A percentile compares a stretch with the other conserved stretches of the same genome.
phyloP scores from a whole-genome alignment of 2,329 filamentous ascomycete genomes.

The Hortaea sp. region DNA sequence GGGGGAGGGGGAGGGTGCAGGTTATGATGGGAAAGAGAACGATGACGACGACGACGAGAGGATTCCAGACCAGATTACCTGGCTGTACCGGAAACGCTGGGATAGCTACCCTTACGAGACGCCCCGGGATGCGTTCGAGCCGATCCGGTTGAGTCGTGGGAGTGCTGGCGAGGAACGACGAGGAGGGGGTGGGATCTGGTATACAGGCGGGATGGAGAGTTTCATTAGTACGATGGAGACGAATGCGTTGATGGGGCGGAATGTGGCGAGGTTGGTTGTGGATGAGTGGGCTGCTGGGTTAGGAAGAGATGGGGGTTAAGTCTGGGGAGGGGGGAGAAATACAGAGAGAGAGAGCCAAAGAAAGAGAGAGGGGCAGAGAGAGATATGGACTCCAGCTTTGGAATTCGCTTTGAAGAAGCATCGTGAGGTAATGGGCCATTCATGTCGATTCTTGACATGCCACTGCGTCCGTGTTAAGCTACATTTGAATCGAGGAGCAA shows the following conservation, averaged over 20 bases:
- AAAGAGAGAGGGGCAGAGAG: too few relatives aligned
- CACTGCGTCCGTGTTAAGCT: too few relatives aligned
- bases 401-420: too few relatives aligned
- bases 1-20: constrained; percentile 11
- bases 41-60: too few relatives aligned
- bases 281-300: constrained; percentile 28
- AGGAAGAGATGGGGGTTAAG: background rate
- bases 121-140: constrained; percentile 62
- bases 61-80: constrained; percentile 44
- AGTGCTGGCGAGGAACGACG: too few relatives aligned
- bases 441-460: too few relatives aligned
- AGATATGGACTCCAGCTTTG: too few relatives aligned
- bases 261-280: constrained; percentile 62
- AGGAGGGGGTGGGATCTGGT: constrained; percentile 52
- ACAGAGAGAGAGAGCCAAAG: too few relatives aligned
- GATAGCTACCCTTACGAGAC: constrained; percentile 72
- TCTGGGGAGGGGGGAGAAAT: too few relatives aligned
- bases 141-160: constrained; percentile 46
- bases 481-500: too few relatives aligned
- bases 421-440: too few relatives aligned
- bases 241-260: constrained; percentile 80
- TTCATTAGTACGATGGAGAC: constrained; percentile 99
- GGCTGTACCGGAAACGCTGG: constrained; percentile 71
- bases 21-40: too few relatives aligned
- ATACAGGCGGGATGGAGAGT: constrained; percentile 65